Conservation (phyloP, 352 stramenopile genomes). For the Bremia lactucae region DNA sequence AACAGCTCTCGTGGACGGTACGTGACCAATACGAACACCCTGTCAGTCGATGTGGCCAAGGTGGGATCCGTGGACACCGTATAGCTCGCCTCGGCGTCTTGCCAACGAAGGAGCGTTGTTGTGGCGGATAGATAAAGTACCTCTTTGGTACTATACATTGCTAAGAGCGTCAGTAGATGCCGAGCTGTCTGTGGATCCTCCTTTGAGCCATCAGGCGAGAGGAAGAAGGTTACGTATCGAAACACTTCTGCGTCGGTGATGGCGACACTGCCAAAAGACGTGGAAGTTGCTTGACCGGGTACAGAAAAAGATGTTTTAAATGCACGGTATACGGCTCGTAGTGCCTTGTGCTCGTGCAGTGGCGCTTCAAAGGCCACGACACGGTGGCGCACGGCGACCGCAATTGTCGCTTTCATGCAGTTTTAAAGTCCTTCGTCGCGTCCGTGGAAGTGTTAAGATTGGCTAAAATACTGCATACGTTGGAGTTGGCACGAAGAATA, state of each 20-base stretch:
- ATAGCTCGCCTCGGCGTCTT: constrained; percentile 16
- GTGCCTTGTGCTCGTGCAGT: constrained; percentile 16
- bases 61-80: constrained; percentile 2
- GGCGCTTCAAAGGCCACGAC: constrained; percentile 39
- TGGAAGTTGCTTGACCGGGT: background rate
- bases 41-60: background rate
- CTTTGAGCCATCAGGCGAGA: constrained; percentile 9
- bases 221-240: constrained; percentile 22
- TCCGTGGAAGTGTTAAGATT: background rate
- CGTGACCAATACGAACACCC: constrained; percentile 25
- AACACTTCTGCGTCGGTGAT: constrained; percentile 28
- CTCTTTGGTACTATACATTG: background rate
- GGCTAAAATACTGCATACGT: background rate
- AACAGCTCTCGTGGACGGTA: constrained; percentile 38
- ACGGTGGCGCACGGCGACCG: constrained; percentile 24
- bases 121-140: background rate
- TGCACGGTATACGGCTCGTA: constrained; percentile 11
- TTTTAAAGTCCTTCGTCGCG: too few species aligned
- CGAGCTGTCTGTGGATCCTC: constrained; percentile 19
- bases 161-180: constrained; percentile 10
- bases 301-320: background rate
- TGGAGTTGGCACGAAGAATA: background rate
- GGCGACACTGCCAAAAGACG: constrained; percentile 16
- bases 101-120: constrained; percentile 8
- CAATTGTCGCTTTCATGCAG: constrained; percentile 12